Conservation (phyloP, 1,284 basidiomycete species). For the Singerocomus inundabilis region DNA sequence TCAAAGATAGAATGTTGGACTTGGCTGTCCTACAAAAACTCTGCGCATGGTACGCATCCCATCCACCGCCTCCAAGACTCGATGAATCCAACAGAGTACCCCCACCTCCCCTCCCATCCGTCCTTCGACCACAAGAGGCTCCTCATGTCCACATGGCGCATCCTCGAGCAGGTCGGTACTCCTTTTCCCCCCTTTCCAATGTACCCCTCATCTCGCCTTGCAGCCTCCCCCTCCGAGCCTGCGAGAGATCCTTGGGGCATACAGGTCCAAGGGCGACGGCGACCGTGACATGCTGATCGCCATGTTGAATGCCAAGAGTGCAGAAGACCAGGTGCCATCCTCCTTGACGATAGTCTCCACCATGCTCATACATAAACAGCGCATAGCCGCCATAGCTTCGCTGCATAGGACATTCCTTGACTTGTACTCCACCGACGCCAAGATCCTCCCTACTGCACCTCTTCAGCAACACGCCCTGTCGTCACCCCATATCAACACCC, state of each 20-base stretch:
- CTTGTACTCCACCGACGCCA: conserved; percentile 43
- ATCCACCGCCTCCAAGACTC: conserved; percentile 16
- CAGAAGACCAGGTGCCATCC: conserved; percentile 70
- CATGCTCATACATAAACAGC: conserved; percentile 40
- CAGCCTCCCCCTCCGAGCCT: conserved; percentile 75
- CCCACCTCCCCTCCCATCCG: conserved; percentile 22
- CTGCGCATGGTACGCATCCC: conserved; percentile 20
- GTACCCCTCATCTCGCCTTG: conserved; percentile 14
- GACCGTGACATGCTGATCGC: conserved; percentile 87
- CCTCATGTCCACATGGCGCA: conserved; percentile 44
- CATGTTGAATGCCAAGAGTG: conserved; percentile 85
- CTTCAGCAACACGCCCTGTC: conserved; percentile 26
- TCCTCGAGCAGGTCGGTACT: conserved; percentile 46
- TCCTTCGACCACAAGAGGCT: conserved; percentile 34
- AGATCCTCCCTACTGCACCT: conserved; percentile 10
- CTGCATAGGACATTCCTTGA: conserved; percentile 71
- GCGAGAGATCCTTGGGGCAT: conserved; percentile 82
- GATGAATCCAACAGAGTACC: conserved; percentile 29
- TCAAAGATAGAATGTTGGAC: conserved; percentile 41
- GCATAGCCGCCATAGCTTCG: conserved; percentile 64
- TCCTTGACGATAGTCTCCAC: conserved; percentile 6
- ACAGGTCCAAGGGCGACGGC: conserved; percentile 79
- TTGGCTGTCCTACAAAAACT: conserved; percentile 40
- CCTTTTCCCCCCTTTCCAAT: not conserved
- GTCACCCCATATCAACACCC: conserved; percentile 12